Conservation (phyloP, 345 rosid genomes). For the Garcia nutans region DNA sequence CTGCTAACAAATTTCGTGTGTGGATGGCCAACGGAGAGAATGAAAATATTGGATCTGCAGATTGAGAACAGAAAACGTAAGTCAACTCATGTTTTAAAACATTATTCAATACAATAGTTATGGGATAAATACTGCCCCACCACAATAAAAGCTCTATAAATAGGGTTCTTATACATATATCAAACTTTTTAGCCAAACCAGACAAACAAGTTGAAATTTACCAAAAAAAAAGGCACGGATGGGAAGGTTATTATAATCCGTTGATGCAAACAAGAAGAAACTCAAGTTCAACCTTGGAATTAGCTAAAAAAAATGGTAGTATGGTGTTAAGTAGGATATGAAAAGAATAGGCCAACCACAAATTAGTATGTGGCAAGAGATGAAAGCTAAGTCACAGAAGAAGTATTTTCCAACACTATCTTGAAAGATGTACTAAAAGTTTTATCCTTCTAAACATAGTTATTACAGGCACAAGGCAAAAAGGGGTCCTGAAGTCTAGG, state of each 20-base stretch:
- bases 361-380: too few species aligned
- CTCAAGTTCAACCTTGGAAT: too few species aligned
- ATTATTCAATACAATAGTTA: neutral
- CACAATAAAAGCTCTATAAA: neutral
- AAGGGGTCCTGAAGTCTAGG: too few species aligned
- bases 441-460: too few species aligned
- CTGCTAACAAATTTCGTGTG: slow-evolving; percentile 81
- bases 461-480: too few species aligned
- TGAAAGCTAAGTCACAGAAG: too few species aligned
- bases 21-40: slow-evolving; percentile 96
- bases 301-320: too few species aligned
- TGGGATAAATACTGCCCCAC: neutral
- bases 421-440: too few species aligned
- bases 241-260: neutral
- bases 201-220: neutral
- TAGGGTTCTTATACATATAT: neutral
- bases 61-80: slow-evolving; percentile 2
- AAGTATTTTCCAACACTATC: too few species aligned
- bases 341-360: too few species aligned
- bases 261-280: too few species aligned
- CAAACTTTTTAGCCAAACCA: neutral
- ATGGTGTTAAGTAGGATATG: too few species aligned
- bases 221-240: neutral
- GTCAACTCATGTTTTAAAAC: neutral
- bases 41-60: slow-evolving; percentile 88